Percentiles rank a stretch among this genome's conserved stretches.
These are phyloP conservation scores for Lolium perenne DNA, from an alignment of 176 grass and related monocot genomes.

Conservation along the genomic window DNA sequence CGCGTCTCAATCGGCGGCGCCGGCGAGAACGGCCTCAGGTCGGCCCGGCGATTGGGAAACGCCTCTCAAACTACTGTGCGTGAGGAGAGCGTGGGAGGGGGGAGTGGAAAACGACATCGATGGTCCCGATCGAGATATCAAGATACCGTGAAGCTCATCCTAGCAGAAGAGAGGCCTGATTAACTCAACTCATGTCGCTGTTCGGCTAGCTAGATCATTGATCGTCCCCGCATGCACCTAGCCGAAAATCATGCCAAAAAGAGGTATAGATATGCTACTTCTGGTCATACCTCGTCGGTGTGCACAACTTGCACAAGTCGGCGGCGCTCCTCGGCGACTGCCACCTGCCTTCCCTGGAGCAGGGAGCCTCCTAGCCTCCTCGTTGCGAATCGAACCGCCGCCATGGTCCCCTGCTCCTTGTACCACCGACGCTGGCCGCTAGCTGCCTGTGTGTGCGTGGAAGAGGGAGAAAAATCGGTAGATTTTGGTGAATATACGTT, in stretches of 20 bases:
- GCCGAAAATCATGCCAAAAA: too few relatives aligned
- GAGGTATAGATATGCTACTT: too few relatives aligned
- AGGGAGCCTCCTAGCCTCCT: background rate
- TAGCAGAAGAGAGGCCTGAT: background rate
- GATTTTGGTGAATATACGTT: background rate
- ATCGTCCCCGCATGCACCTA: too few relatives aligned
- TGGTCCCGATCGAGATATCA: too few relatives aligned
- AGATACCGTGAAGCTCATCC: background rate
- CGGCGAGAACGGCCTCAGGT: too few relatives aligned
- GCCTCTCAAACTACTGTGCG: too few relatives aligned
- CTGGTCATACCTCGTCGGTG: background rate
- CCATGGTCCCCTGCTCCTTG: background rate
- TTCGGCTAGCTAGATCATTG: background rate
- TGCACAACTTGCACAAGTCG: background rate
- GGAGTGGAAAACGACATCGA: too few relatives aligned
- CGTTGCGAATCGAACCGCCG: background rate
- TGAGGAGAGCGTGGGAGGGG: too few relatives aligned
- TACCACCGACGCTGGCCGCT: too few relatives aligned
- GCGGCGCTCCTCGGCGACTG: background rate
- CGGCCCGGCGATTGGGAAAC: too few relatives aligned
- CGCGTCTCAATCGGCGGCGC: too few relatives aligned
- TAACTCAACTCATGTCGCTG: background rate
- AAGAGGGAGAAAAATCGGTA: background rate
- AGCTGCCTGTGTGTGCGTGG: too few relatives aligned
- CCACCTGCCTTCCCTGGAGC: background rate